Percentiles rank a stretch among this genome's conserved stretches.
phyloP scores from a whole-genome alignment of 345 rosid genomes.

The Pistacia vera region DNA sequence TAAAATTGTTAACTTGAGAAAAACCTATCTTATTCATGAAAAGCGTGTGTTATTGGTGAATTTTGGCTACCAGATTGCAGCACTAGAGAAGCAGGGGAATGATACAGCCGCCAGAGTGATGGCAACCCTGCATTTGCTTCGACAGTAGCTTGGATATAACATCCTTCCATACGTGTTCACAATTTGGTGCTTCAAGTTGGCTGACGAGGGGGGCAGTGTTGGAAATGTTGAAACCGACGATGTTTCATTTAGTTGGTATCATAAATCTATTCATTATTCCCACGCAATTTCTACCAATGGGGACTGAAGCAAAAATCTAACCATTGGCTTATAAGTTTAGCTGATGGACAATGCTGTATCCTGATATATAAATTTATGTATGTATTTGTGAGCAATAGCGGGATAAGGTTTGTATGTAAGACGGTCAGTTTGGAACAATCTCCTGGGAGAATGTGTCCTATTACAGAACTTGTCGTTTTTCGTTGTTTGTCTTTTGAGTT shows the following conservation, averaged over 20 bases:
- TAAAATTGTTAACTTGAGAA: conserved; percentile 9
- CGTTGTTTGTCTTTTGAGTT: no score
- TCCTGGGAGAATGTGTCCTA: background rate
- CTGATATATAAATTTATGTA: background rate
- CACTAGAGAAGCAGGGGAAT: background rate
- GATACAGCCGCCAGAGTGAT: background rate
- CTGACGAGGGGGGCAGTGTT: background rate
- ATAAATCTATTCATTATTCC: background rate
- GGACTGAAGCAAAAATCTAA: background rate
- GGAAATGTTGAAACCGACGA: background rate
- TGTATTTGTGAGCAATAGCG: background rate
- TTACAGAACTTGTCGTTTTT: background rate
- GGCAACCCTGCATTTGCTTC: conserved; percentile 24
- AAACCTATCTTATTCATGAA: background rate
- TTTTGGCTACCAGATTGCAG: conserved; percentile 27
- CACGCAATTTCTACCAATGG: background rate
- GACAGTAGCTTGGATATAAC: background rate
- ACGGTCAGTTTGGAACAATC: background rate
- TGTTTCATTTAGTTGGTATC: background rate
- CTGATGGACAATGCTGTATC: background rate
- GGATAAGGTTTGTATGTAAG: background rate
- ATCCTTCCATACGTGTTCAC: background rate
- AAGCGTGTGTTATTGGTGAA: background rate
- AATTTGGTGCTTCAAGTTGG: background rate
- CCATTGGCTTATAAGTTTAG: background rate